phyloP scores from a whole-genome alignment of 768 basidiomycete genomes.

The Lentinus brumalis region DNA sequence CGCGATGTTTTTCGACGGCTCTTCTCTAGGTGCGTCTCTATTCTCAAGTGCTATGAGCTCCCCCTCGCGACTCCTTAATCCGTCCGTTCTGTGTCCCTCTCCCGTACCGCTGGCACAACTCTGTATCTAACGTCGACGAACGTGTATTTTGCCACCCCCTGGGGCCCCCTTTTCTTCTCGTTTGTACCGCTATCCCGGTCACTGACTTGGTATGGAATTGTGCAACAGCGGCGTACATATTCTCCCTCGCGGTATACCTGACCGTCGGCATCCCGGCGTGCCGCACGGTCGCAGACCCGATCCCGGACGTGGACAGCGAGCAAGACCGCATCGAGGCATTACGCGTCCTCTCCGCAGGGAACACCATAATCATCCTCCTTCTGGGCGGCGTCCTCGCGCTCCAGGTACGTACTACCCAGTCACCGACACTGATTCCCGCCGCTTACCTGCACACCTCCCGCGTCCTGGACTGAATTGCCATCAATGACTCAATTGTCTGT shows the following conservation, averaged over 20 bases:
- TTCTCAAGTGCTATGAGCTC: background rate
- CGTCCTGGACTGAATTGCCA: background rate
- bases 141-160: background rate
- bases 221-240: constrained; percentile 67
- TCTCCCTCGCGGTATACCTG: constrained; percentile 77
- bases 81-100: background rate
- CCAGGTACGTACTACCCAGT: constrained; percentile 57
- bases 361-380: constrained; percentile 76
- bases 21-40: constrained; percentile 71
- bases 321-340: constrained; percentile 77
- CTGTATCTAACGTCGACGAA: too few species aligned
- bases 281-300: constrained; percentile 70
- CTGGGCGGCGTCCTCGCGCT: constrained; percentile 66
- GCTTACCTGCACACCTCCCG: background rate
- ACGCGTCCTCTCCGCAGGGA: constrained; percentile 81
- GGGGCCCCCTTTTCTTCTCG: background rate
- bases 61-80: background rate
- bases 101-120: background rate
- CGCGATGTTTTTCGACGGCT: constrained; percentile 94
- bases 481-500: too few species aligned
- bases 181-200: background rate
- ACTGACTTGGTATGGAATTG: background rate
- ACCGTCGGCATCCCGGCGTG: constrained; percentile 80
- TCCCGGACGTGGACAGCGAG: constrained; percentile 52
- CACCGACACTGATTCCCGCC: background rate